phyloP scores from a whole-genome alignment of 2,329 filamentous ascomycete genomes.

The Pseudogymnoascus sp. region DNA sequence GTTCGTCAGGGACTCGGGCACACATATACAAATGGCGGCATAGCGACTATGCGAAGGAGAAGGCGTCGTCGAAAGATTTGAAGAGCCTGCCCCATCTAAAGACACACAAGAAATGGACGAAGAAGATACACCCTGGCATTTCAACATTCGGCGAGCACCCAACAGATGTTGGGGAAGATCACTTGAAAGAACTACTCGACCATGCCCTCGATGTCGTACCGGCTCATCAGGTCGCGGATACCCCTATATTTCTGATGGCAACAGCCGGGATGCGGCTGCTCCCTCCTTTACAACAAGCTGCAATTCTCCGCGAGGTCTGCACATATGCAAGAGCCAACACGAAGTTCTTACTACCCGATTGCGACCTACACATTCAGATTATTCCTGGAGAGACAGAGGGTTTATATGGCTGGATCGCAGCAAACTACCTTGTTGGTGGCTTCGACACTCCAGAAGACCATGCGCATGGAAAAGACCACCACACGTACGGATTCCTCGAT shows the following conservation, averaged over 20 bases:
- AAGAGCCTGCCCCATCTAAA: constrained; percentile 69
- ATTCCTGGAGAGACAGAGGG: constrained; percentile 95
- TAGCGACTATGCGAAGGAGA: constrained; percentile 55
- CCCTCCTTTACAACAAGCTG: constrained; percentile 61
- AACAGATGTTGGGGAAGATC: constrained; percentile 68
- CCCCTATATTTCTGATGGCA: constrained; percentile 89
- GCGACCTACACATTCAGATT: constrained; percentile 80
- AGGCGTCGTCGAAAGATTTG: constrained; percentile 52
- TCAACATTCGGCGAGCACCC: constrained; percentile 80
- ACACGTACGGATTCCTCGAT: constrained; percentile 94
- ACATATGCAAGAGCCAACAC: constrained; percentile 71
- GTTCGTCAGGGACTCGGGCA: constrained; percentile 90
- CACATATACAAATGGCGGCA: constrained; percentile 94
- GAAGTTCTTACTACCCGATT: constrained; percentile 81
- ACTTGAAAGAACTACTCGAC: constrained; percentile 70
- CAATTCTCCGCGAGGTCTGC: constrained; percentile 72
- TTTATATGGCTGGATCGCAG: constrained; percentile 93
- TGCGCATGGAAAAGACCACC: constrained; percentile 76
- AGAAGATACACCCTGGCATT: constrained; percentile 89
- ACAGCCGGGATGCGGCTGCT: constrained; percentile 92
- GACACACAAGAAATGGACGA: constrained; percentile 79
- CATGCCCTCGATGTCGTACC: constrained; percentile 78
- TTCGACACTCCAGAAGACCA: constrained; percentile 73
- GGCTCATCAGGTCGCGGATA: constrained; percentile 65
- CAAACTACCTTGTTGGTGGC: constrained; percentile 87